A percentile compares a stretch with the other conserved stretches of the same genome.
Evolutionary conservation across 2,329 filamentous ascomycete species (phyloP).

Genomic region (Fusarium duplospermum): DNA sequence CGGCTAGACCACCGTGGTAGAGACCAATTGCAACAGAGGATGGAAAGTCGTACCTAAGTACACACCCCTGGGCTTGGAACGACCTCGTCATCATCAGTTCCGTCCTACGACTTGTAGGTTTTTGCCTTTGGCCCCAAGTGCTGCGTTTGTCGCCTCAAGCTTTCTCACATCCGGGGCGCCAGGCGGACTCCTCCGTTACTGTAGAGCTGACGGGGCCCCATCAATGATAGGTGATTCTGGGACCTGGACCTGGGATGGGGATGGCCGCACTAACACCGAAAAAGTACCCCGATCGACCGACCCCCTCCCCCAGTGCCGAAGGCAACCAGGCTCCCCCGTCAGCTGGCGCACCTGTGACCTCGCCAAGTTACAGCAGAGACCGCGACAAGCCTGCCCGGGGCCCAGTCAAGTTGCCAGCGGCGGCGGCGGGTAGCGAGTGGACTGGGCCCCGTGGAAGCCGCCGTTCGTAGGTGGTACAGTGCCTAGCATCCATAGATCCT

Average conservation of each 20-base stretch:
- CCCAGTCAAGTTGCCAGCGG: not conserved
- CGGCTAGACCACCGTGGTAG: not conserved
- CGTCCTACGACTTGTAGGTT: not conserved
- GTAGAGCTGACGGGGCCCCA: constrained; percentile 19
- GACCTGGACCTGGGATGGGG: not conserved
- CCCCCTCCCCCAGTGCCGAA: constrained; percentile 38
- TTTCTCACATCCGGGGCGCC: constrained; percentile 9
- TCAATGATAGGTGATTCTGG: constrained; percentile 26
- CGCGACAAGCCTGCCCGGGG: not conserved
- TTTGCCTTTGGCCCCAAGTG: constrained; percentile 28
- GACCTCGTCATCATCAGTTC: constrained; percentile 26
- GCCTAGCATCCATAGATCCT: not conserved
- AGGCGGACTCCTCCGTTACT: not conserved
- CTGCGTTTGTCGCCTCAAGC: constrained; percentile 37
- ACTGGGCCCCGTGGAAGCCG: constrained; percentile 1
- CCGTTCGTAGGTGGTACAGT: not conserved
- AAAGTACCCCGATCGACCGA: constrained; percentile 37
- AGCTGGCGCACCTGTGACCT: constrained; percentile 38
- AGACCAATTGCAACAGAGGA: not conserved
- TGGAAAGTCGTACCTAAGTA: not conserved
- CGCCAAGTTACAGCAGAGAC: constrained; percentile 22
- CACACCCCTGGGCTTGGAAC: not conserved
- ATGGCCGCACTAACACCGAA: constrained; percentile 31
- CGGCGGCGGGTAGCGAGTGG: constrained; percentile 23
- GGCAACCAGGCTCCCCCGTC: constrained; percentile 40